These are phyloP conservation scores for Paraurostyla sp. DNA, from an alignment of 73 alveolate genomes.

Conservation along the genomic window DNA sequence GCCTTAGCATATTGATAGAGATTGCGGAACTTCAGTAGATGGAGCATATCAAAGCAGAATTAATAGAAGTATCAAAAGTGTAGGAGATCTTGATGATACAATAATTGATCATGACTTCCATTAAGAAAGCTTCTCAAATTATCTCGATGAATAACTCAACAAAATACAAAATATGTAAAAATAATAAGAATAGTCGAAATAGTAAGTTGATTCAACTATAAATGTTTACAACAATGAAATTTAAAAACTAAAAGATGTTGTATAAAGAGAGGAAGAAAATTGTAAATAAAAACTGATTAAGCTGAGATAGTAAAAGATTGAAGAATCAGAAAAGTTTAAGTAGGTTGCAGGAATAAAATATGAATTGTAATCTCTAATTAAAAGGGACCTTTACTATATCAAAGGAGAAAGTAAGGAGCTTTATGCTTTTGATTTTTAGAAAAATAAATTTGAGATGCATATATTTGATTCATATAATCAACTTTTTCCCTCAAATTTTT, in stretches of 20 bases:
- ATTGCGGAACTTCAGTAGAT: background rate
- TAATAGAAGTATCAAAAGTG: background rate
- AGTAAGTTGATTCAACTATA: background rate
- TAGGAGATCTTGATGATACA: background rate
- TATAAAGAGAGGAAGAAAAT: constrained; percentile 39
- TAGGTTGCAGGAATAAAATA: background rate
- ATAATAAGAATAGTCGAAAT: background rate
- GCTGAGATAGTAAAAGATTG: background rate
- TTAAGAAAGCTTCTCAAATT: background rate
- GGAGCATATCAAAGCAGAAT: background rate
- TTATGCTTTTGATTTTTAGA: background rate
- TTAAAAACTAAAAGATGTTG: constrained; percentile 17
- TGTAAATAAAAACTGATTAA: background rate
- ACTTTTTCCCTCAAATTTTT: constrained; percentile 11
- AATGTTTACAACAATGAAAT: background rate
- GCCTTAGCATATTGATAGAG: background rate
- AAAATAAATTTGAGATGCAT: background rate
- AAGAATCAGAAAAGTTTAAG: constrained; percentile 10
- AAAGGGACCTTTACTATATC: constrained; percentile 14
- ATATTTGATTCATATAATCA: background rate
- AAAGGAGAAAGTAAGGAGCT: constrained; percentile 25
- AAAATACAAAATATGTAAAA: constrained; percentile 15
- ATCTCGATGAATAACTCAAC: constrained; percentile 2
- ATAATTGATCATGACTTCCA: background rate
- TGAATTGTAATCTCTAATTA: background rate